Evolutionary conservation across 2,329 filamentous ascomycete genomes (phyloP), one percentile per base, ranked within the genome.

Genomic region (Plenodomus biglobosus): DNA sequence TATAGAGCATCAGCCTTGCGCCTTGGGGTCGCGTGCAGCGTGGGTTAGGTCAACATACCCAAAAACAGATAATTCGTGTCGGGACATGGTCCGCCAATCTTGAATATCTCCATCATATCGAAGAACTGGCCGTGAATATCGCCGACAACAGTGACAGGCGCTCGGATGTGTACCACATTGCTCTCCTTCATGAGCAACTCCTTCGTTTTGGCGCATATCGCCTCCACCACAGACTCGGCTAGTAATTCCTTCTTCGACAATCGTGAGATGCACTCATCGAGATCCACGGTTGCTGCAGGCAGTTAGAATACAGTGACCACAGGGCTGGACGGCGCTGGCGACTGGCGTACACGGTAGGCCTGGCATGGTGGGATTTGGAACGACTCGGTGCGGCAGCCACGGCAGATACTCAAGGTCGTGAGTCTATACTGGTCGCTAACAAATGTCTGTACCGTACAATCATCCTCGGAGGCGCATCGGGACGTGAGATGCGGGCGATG

Each of bases 51-150:
- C 27, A 15, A 11, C 71, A 41, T 73, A 95, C 92, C 92, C 48
- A 99, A 84, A 70, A 99, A 99, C 41, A 99, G 81, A 73, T 99
- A 99, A 71, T 99, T 99, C 41, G 94, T 99, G 72, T 99, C 91
- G 16, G 94, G 94, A 75, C 92, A 97, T 75, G 88, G 95, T 48
- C 94, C 94, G 50, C 94, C 94, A 65, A 99, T 99, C 74, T 91
- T 91, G 77, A 99, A 99, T 61, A 99, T 97, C 80, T 99, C 94
- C 59, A 99, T 94, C 76, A 99, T 85, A 73, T 99, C 94, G 74
- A 92, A 97, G 77, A 99, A 99, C 75, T 99, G 94, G 50, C 94
- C 94, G 73, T 99, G 94, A 61, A 99, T 99, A 72, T 99, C 94
- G 59, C 94, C 94, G 34, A 99, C 94, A 8, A 99, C 94, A 15